These are phyloP conservation scores for Boeremia lycopersici DNA, from an alignment of 2,329 filamentous ascomycete species.

Conservation along the genomic window DNA sequence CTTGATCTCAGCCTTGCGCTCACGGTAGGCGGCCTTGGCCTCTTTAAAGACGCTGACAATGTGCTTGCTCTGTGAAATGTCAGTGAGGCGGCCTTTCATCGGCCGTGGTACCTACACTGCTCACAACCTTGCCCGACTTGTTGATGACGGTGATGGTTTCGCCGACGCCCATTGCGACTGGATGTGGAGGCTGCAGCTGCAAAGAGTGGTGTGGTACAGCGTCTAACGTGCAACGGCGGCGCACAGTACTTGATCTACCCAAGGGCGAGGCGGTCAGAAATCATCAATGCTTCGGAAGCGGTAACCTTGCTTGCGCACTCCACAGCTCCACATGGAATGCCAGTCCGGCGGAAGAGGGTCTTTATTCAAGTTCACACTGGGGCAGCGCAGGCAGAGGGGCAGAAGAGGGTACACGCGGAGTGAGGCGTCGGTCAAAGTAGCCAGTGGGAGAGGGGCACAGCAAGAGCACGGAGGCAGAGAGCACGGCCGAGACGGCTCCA, in stretches of 20 bases:
- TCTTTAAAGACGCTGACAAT: conserved; percentile 90
- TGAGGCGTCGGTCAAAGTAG: conserved; percentile 37
- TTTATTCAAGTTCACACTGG: conserved; percentile 16
- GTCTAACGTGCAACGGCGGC: conserved; percentile 25
- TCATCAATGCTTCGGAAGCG: conserved; percentile 37
- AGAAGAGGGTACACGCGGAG: conserved; percentile 21
- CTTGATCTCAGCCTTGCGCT: conserved; percentile 83
- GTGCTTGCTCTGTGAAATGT: conserved; percentile 75
- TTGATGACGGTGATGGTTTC: conserved; percentile 91
- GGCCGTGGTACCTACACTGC: conserved; percentile 67
- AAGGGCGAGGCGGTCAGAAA: conserved; percentile 38
- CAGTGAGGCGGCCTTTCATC: conserved; percentile 9
- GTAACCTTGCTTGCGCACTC: conserved; percentile 23
- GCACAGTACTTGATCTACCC: conserved; percentile 20
- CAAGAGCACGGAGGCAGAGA: conserved; percentile 11
- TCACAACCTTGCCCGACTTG: conserved; percentile 88
- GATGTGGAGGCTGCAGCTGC: conserved; percentile 27
- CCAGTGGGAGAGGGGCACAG: conserved; percentile 20
- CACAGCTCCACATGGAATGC: conserved; percentile 30
- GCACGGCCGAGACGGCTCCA: conserved; percentile 26
- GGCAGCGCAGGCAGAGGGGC: conserved; percentile 6
- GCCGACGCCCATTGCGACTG: conserved; percentile 51
- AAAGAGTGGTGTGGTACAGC: conserved; percentile 23
- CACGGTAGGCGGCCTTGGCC: conserved; percentile 83
- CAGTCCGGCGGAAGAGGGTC: conserved; percentile 10